Evolutionary conservation across 306 rosid species (phyloP), one percentile per base, ranked within the genome.

Genomic region (Quercus rubra): DNA sequence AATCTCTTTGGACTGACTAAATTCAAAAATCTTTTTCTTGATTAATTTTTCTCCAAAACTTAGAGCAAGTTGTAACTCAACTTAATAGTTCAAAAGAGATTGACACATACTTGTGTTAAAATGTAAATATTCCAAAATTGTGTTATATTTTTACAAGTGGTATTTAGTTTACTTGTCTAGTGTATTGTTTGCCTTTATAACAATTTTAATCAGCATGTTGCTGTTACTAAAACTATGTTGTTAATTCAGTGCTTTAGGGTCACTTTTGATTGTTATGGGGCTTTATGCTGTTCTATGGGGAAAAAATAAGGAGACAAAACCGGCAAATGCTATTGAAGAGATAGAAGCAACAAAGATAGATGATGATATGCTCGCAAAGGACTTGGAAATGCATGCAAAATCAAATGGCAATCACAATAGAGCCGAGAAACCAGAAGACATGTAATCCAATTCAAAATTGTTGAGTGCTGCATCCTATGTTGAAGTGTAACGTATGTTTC

Each of bases 241-340:
- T 18, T 55, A 6, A 73, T 75, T 21, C 33, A 93, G 98, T 3
- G 91, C 82, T 1, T 1, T 89, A 9, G 98, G 97, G 21, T 89
- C 97, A 0, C 0, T 85, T 11, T 70, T 89, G 18, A 92, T 94
- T 25, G 84, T 94, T 5, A 9, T 20, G 57, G 97, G 97, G 63
- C 96, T 94, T 1, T 94, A 91, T 75, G 56, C 86, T 76, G 97
- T 92, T 75, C 76, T 92, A 1, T 94, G 98, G 96, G 97, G 97
- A 15, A 94, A 94, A 86, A 85, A 78, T 31, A 86, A 74, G 74
- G 98, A 88, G 91, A 70, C 73, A 78, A 75, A 58, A 13, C 19
- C 23, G 41, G 33, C 61, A 33, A 86, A 82, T 2, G 55, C 2
- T 3, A 9, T 1, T 55, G 62, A 74, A 38, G 63, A 31, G 19